Conservation (phyloP, 345 rosid species). For the Psidium friedrichsthalianum region DNA sequence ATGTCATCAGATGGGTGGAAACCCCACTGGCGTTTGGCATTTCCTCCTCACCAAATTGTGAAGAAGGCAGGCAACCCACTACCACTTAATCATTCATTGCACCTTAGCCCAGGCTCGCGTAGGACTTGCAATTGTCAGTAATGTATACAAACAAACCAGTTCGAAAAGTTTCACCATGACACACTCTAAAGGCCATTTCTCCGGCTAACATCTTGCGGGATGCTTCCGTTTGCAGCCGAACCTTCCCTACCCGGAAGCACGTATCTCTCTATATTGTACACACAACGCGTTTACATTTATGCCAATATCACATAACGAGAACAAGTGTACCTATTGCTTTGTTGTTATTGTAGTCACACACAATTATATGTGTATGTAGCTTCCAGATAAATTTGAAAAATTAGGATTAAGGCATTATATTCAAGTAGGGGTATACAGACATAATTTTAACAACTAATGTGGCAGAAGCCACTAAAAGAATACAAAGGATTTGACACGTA, state of each 20-base stretch:
- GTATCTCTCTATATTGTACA: neutral
- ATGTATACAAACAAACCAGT: neutral
- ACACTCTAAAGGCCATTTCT: neutral
- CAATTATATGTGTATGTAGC: neutral
- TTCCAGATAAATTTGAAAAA: neutral
- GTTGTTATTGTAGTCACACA: neutral
- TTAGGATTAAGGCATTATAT: neutral
- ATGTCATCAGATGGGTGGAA: no score
- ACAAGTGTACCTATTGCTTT: neutral
- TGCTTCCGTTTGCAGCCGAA: neutral
- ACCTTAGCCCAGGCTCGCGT: neutral
- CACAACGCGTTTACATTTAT: neutral
- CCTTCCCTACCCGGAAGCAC: neutral
- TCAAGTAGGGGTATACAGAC: neutral
- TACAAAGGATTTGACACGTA: neutral
- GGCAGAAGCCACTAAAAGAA: neutral
- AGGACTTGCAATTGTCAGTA: neutral
- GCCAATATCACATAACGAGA: neutral
- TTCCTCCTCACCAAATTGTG: neutral
- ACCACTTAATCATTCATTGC: neutral
- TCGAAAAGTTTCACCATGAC: neutral
- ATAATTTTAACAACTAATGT: neutral
- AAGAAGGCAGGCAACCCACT: neutral
- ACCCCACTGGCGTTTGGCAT: neutral
- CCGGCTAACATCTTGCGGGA: neutral